phyloP scores from a whole-genome alignment of 257 asterid genomes.

The Jaltomata sinuosa region DNA sequence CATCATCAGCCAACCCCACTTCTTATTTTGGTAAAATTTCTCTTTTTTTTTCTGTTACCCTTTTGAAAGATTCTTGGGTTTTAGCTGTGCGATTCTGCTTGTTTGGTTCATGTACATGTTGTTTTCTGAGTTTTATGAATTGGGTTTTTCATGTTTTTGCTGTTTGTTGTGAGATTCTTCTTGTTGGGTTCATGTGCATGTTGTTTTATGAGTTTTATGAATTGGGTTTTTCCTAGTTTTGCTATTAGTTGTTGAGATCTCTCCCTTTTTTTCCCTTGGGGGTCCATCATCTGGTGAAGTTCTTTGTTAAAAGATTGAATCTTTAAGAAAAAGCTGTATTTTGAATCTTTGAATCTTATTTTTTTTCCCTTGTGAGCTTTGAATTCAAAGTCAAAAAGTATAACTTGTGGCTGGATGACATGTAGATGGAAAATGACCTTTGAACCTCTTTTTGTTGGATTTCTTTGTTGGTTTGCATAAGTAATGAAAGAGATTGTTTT shows the following conservation, averaged over 20 bases:
- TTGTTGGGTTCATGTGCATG: not conserved
- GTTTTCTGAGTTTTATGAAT: not conserved
- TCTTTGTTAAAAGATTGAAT: not conserved
- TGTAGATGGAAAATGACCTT: not conserved
- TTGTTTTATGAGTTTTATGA: not conserved
- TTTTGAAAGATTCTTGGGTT: not conserved
- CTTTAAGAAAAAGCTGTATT: not conserved
- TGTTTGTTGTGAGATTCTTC: not conserved
- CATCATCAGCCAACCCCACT: not conserved
- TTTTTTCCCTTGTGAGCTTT: not conserved
- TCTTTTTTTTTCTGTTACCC: not conserved
- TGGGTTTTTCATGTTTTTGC: not conserved
- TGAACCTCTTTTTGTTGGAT: not conserved
- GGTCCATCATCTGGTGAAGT: not conserved
- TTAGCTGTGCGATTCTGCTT: not conserved
- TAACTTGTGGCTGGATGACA: not conserved
- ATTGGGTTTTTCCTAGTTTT: not conserved
- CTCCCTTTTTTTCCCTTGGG: not conserved
- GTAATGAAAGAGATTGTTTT: not conserved
- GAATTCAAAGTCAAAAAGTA: not conserved
- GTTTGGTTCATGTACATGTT: not conserved
- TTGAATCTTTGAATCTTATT: not conserved
- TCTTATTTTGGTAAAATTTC: not conserved
- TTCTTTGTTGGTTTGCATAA: not conserved
- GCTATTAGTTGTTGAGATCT: not conserved